Conservation (phyloP, 1,139 yeast genomes). For the Yamadazyma membranifaciens region DNA sequence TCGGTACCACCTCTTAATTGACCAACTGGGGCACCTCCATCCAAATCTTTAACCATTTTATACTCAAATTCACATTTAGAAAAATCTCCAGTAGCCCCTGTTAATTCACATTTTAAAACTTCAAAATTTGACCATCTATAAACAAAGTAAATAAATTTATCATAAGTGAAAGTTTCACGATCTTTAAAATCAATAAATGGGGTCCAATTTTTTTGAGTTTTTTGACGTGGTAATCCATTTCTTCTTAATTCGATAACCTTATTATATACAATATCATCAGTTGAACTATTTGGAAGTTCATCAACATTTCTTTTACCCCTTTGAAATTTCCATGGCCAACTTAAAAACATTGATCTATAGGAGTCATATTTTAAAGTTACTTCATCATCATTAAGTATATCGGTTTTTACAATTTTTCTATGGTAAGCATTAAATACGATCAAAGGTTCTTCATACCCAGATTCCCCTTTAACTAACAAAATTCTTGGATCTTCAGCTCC, state of each 20-base stretch:
- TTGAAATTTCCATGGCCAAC: conserved; percentile 41
- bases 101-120: conserved; percentile 24
- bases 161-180: conserved; percentile 31
- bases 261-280: conserved; percentile 21
- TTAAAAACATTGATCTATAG: conserved; percentile 27
- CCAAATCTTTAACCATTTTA: conserved; percentile 18
- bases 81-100: conserved; percentile 14
- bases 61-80: conserved; percentile 27
- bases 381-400: conserved; percentile 18
- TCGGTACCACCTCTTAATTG: conserved; percentile 36
- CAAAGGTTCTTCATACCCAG: conserved; percentile 38
- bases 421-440: conserved; percentile 34
- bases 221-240: conserved; percentile 12
- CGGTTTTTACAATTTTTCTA: conserved; percentile 18
- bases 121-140: conserved; percentile 30
- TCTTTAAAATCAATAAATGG: conserved; percentile 29
- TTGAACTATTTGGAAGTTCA: conserved; percentile 16
- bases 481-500: conserved; percentile 48
- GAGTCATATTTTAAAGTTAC: conserved; percentile 16
- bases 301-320: conserved; percentile 30
- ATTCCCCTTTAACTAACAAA: conserved; percentile 27
- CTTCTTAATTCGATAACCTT: conserved; percentile 27
- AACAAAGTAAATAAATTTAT: conserved; percentile 24
- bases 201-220: conserved; percentile 32
- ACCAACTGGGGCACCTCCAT: conserved; percentile 23